Percentiles rank a stretch among this genome's conserved stretches.
Conservation (phyloP, 805 yeast genomes). For the Yamadazyma endophytica region DNA sequence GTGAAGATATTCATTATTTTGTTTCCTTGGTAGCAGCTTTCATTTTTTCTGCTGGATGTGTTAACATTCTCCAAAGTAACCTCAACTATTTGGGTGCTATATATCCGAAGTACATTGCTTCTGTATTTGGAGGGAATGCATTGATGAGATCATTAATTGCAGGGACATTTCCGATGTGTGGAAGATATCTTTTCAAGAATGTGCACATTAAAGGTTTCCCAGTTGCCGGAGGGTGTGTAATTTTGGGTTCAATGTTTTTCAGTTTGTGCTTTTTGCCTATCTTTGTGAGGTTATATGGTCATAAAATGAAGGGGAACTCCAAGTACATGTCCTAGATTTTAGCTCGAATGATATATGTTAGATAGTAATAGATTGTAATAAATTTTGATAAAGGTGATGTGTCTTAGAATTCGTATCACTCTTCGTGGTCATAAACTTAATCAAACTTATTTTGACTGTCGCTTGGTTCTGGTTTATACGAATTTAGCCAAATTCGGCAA, state of each 20-base stretch:
- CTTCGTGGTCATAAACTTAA: too few species aligned
- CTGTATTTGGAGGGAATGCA: constrained; percentile 54
- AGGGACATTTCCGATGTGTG: constrained; percentile 61
- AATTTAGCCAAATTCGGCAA: too few species aligned
- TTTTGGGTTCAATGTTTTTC: constrained; percentile 62
- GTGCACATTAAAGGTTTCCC: constrained; percentile 47
- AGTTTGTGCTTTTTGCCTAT: constrained; percentile 72
- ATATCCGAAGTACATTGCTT: constrained; percentile 48
- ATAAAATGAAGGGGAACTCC: constrained; percentile 49
- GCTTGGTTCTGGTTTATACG: too few species aligned
- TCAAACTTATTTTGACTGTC: too few species aligned
- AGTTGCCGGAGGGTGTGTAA: constrained; percentile 58
- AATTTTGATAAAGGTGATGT: too few species aligned
- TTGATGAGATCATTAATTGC: constrained; percentile 47
- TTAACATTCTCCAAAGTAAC: constrained; percentile 46
- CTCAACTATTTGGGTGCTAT: constrained; percentile 46
- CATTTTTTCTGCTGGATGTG: constrained; percentile 35
- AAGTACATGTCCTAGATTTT: too few species aligned
- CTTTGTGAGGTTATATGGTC: constrained; percentile 58
- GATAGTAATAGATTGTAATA: too few species aligned
- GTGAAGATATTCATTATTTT: constrained; percentile 41
- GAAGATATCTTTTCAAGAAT: constrained; percentile 51
- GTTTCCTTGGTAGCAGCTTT: constrained; percentile 41
- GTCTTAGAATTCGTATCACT: too few species aligned
- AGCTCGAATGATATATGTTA: too few species aligned